Conservation (phyloP, 2,329 filamentous ascomycete genomes). For the Talaromyces atroroseus region DNA sequence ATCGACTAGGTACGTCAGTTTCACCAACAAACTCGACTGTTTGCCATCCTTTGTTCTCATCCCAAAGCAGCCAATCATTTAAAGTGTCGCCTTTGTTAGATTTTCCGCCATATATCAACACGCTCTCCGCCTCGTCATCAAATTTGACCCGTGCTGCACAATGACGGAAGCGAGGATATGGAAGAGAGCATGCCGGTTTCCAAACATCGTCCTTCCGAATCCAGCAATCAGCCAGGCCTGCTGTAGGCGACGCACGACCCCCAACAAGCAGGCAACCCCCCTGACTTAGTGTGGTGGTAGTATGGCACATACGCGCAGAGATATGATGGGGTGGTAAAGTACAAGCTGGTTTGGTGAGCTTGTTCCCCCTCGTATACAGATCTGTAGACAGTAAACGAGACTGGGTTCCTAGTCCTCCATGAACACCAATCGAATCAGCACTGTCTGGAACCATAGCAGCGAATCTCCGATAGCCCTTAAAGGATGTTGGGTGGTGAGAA, state of each 20-base stretch:
- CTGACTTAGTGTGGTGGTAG: constrained; percentile 60
- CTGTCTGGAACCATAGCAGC: constrained; percentile 48
- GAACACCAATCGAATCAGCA: constrained; percentile 28
- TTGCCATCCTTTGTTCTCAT: constrained; percentile 47
- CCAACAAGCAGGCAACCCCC: constrained; percentile 63
- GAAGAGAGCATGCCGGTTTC: constrained; percentile 61
- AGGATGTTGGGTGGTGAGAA: constrained; percentile 23
- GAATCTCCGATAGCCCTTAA: constrained; percentile 53
- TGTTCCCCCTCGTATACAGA: constrained; percentile 43
- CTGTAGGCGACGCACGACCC: constrained; percentile 70
- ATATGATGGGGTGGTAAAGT: constrained; percentile 36
- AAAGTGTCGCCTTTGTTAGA: constrained; percentile 45
- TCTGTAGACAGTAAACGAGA: constrained; percentile 45
- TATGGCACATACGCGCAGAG: constrained; percentile 63
- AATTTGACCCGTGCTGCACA: constrained; percentile 49
- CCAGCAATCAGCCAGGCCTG: constrained; percentile 70
- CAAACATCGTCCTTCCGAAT: constrained; percentile 59
- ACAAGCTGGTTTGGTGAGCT: constrained; percentile 44
- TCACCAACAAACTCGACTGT: constrained; percentile 27
- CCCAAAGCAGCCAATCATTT: constrained; percentile 53
- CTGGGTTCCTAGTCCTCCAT: constrained; percentile 42
- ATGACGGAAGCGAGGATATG: constrained; percentile 70
- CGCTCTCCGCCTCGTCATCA: constrained; percentile 33
- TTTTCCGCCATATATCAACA: constrained; percentile 61
- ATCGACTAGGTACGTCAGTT: constrained; percentile 45